These are phyloP conservation scores for Nakaseomyces delphensis DNA, from an alignment of 1,139 yeast genomes.

Conservation along the genomic window DNA sequence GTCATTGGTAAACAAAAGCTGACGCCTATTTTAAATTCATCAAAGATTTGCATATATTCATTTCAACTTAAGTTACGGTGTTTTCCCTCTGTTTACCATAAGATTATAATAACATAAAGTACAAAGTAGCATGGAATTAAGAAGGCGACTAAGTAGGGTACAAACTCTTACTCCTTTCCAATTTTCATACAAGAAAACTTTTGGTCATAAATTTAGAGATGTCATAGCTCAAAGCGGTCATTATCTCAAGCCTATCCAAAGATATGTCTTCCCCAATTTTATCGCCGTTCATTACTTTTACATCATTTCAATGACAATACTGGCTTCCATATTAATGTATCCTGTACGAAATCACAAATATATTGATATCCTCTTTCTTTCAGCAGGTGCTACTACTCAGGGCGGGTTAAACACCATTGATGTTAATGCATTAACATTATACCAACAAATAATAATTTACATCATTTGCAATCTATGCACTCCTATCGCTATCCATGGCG, in stretches of 20 bases:
- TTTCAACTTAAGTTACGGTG: not conserved
- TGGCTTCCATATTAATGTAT: constrained; percentile 66
- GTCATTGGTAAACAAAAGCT: no score
- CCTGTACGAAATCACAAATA: constrained; percentile 62
- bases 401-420: constrained; percentile 84
- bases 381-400: constrained; percentile 75
- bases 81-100: constrained; percentile 5
- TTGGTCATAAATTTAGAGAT: constrained; percentile 35
- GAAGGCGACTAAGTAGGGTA: constrained; percentile 20
- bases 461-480: constrained; percentile 59
- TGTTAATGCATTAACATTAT: constrained; percentile 49
- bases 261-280: constrained; percentile 58
- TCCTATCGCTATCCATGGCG: constrained; percentile 83
- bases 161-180: constrained; percentile 25
- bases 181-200: constrained; percentile 27
- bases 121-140: constrained; percentile 12
- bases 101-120: not conserved
- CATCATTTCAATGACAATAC: constrained; percentile 43
- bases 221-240: constrained; percentile 28
- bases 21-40: no score
- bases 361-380: constrained; percentile 70
- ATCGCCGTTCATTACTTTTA: constrained; percentile 71
- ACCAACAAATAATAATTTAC: constrained; percentile 70
- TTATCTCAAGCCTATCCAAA: constrained; percentile 40
- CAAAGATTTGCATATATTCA: not conserved